Evolutionary conservation across 495 filamentous ascomycete species (phyloP).

Genomic region (Hypoxylon rickii): DNA sequence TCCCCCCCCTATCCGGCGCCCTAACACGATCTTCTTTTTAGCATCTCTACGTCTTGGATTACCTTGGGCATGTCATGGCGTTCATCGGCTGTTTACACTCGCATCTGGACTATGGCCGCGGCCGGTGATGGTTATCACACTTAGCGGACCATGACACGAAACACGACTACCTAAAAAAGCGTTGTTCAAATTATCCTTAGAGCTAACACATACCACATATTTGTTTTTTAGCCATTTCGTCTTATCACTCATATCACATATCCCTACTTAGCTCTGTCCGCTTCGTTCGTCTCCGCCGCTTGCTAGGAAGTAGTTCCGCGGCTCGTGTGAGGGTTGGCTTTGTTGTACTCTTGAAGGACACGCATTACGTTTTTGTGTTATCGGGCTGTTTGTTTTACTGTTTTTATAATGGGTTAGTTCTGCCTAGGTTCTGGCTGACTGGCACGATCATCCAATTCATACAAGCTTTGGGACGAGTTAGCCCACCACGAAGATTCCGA

Average conservation of each 20-base stretch:
- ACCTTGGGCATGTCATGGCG: constrained; percentile 39
- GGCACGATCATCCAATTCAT: constrained; percentile 1
- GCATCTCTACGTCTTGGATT: constrained; percentile 28
- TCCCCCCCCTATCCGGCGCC: background rate
- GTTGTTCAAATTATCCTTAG: constrained; percentile 28
- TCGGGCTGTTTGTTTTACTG: constrained; percentile 10
- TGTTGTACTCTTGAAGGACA: constrained; percentile 13
- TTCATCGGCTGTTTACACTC: constrained; percentile 39
- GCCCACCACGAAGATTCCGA: background rate
- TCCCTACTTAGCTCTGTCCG: constrained; percentile 3
- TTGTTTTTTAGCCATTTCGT: constrained; percentile 13
- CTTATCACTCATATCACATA: constrained; percentile 21
- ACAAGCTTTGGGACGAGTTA: background rate
- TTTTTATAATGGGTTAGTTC: background rate
- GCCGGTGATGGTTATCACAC: constrained; percentile 32
- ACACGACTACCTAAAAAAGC: constrained; percentile 34
- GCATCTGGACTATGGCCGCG: constrained; percentile 41
- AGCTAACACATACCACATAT: constrained; percentile 27
- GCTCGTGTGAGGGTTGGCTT: constrained; percentile 10
- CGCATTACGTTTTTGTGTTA: constrained; percentile 2
- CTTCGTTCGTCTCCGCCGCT: background rate
- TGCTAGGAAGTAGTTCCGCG: background rate
- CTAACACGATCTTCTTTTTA: constrained; percentile 18
- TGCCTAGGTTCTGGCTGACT: constrained; percentile 1
- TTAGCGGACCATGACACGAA: constrained; percentile 37